Conservation (phyloP, 257 asterid species). For the Solanum chmielewskii region DNA sequence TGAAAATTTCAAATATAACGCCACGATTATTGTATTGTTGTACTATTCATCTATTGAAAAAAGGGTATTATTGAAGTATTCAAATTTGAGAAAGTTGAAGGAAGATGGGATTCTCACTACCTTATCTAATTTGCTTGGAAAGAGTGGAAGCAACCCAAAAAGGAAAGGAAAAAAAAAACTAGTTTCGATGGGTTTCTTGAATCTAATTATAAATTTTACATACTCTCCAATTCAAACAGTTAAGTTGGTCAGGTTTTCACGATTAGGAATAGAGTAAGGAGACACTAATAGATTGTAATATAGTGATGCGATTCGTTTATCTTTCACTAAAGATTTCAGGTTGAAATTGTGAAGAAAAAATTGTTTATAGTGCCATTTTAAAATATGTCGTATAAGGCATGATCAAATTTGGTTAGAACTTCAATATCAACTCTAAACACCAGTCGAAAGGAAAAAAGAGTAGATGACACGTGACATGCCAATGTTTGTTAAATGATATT, state of each 20-base stretch:
- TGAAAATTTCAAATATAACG: background rate
- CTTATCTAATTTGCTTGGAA: background rate
- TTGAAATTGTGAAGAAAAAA: too few relatives aligned
- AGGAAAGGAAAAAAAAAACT: background rate
- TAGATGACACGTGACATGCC: background rate
- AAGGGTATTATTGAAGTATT: background rate
- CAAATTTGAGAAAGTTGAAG: background rate
- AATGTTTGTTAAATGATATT: background rate
- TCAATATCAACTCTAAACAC: background rate
- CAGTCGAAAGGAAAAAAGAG: too few relatives aligned
- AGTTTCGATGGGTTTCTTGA: background rate
- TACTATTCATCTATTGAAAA: background rate
- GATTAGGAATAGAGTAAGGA: background rate
- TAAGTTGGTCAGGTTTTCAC: background rate
- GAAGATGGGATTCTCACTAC: background rate
- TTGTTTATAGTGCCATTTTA: rapidly evolving
- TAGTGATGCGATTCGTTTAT: rapidly evolving
- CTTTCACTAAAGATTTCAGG: too few relatives aligned
- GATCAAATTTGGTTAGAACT: too few relatives aligned
- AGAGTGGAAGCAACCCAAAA: background rate
- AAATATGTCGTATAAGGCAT: too few relatives aligned
- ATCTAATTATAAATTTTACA: background rate
- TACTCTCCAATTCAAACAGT: background rate
- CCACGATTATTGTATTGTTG: background rate
- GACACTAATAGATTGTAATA: too few relatives aligned